These are phyloP conservation scores for Eudorina sp. DNA, from an alignment of 139 green algal species.

Conservation along the genomic window DNA sequence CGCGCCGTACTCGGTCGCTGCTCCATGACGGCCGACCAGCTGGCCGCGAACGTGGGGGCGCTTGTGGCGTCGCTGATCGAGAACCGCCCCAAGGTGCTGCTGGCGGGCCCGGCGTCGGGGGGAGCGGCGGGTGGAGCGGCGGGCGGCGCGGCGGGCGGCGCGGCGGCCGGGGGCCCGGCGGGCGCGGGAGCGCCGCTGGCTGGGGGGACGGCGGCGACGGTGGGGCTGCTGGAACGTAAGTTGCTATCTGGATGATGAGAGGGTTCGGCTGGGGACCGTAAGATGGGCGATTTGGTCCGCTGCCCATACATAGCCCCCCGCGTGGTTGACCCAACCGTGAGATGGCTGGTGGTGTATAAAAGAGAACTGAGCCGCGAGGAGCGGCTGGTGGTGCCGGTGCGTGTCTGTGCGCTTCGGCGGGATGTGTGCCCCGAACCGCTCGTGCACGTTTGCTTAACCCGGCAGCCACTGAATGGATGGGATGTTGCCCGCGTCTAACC, in stretches of 20 bases:
- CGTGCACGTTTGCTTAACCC: no score
- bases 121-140: background rate
- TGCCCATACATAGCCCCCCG: background rate
- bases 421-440: no score
- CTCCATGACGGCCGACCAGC: conserved; percentile 29
- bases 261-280: no score
- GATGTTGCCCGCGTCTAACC: no score
- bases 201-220: background rate
- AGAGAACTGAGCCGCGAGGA: no score
- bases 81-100: conserved; percentile 27
- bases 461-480: no score
- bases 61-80: conserved; percentile 53
- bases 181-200: background rate
- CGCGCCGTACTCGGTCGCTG: conserved; percentile 77
- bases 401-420: no score
- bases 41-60: conserved; percentile 73
- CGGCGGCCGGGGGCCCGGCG: background rate
- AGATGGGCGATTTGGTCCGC: background rate
- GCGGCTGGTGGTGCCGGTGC: no score
- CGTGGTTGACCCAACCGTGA: background rate
- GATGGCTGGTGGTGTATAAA: no score
- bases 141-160: background rate
- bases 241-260: background rate
- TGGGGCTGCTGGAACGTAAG: conserved; percentile 3
- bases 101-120: background rate